Evolutionary conservation across 331 rosid species (phyloP), one percentile per base, ranked within the genome.

Genomic region (Malus hybrid): DNA sequence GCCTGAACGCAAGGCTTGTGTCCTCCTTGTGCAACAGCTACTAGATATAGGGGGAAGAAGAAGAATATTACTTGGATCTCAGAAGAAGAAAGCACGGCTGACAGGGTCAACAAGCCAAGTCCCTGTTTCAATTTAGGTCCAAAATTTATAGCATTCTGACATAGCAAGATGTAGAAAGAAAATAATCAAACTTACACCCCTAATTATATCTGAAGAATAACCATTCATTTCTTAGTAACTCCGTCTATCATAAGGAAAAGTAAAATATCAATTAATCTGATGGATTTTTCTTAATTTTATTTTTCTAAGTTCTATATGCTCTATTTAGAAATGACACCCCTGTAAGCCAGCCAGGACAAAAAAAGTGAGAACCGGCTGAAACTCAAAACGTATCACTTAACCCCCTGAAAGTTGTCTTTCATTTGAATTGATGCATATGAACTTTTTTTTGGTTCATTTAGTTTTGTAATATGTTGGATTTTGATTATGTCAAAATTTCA

Each of bases 1-100:
- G 86, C 88, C 80, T 87, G 88, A 18, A 84, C 88, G 64, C 88
- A 87, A 11, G 88, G 86, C 83, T 85, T 87, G 83, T 87, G 88
- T 8, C 90, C 88, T 5, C 88, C 79, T 69, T 80, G 83, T 10
- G 64, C 88, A 19, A 82, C 10, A n/a, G 83, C 88, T 14, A 84
- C 79, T 39, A 87, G 54, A 68, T 85, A 84, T 19, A 87, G 71
- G 64, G 88, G 50, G 48, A 29, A 22, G 75, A 83, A 83, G 77
- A 84, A 84, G 4, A 81, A 42, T 1, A 81, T 0, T 27, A 84
- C 77, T 60, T 86, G 85, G 61, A 75, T 12, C 60, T 73, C 71
- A 36, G 82, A 70, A 6, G 82, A 68, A 54, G 80, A 71, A 73
- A 86, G 63, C 33, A 77, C 19, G 1, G 90, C 77, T 0, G 86